Evolutionary conservation across 2,329 filamentous ascomycete genomes (phyloP).

Genomic region (Fusarium torulosum): DNA sequence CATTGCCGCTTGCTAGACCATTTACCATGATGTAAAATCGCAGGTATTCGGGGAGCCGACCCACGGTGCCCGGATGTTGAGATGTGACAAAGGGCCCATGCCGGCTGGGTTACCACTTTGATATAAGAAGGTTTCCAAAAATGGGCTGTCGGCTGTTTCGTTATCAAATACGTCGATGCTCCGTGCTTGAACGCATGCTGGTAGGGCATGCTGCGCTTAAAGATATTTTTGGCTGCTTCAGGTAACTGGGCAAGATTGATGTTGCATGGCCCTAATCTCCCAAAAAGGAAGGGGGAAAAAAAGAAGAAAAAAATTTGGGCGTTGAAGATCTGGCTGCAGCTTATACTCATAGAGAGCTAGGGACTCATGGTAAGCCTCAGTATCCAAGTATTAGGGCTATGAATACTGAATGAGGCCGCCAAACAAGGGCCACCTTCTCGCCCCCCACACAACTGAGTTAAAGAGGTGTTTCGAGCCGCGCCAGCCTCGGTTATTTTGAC

Average conservation of each 20-base stretch:
- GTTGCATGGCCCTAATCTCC: conserved; percentile 9
- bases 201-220: background rate
- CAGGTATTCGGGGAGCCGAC: conserved; percentile 7
- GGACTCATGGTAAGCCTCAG: background rate
- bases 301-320: background rate
- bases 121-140: conserved; percentile 13
- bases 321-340: conserved; percentile 8
- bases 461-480: conserved; percentile 32
- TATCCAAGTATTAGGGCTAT: conserved; percentile 10
- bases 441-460: conserved; percentile 14
- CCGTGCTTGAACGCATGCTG: conserved; percentile 9
- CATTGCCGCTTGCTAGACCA: background rate
- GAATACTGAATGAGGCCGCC: conserved; percentile 35
- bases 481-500: conserved; percentile 36
- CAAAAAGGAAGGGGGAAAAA: too few relatives aligned
- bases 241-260: conserved; percentile 2
- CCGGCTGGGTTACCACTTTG: conserved; percentile 4
- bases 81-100: conserved; percentile 18
- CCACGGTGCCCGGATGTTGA: background rate
- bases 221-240: conserved; percentile 18
- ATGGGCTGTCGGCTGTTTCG: conserved; percentile 5
- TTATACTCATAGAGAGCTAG: background rate
- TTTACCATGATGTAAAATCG: conserved; percentile 13
- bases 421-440: conserved; percentile 15
- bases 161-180: conserved; percentile 5